Conservation (phyloP, 371 early-diverging fungal genomes). For the Nematocida displodere region DNA sequence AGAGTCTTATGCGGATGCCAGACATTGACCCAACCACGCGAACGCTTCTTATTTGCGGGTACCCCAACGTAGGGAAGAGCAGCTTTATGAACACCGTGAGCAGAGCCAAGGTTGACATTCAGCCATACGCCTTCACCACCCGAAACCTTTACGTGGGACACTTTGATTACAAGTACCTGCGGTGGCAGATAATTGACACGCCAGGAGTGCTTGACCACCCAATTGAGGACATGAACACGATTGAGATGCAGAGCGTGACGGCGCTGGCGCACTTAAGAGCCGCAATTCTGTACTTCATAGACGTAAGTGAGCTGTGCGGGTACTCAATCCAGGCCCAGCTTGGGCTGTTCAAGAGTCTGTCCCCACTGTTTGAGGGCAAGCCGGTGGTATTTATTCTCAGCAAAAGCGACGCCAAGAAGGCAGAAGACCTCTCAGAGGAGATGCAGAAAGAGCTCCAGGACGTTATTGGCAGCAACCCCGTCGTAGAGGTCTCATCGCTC, state of each 20-base stretch:
- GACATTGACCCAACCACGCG: slow-evolving; percentile 96
- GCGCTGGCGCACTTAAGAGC: slow-evolving; percentile 96
- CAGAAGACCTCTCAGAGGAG: slow-evolving; percentile 75
- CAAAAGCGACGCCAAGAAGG: slow-evolving; percentile 84
- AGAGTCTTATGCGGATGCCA: slow-evolving; percentile 90
- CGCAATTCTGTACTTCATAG: slow-evolving; percentile 93
- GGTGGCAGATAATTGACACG: slow-evolving; percentile 99
- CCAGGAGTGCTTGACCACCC: slow-evolving; percentile 99
- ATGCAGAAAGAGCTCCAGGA: slow-evolving; percentile 69
- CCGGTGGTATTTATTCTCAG: slow-evolving; percentile 80
- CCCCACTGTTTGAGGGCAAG: slow-evolving; percentile 95
- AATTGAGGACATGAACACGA: slow-evolving; percentile 95
- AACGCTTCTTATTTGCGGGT: slow-evolving; percentile 95
- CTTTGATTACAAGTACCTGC: slow-evolving; percentile 97
- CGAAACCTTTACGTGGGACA: slow-evolving; percentile 99
- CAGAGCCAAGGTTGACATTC: slow-evolving; percentile 97
- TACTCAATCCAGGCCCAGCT: slow-evolving; percentile 87
- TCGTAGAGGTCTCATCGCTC: slow-evolving; percentile 64
- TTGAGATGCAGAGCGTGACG: slow-evolving; percentile 99
- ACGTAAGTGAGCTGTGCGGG: slow-evolving; percentile 95
- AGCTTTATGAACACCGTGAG: slow-evolving; percentile 99
- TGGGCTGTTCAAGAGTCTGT: slow-evolving; percentile 80
- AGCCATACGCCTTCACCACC: slow-evolving; percentile 99
- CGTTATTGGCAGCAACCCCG: slow-evolving; percentile 69
- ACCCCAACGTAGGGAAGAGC: slow-evolving; percentile 99